Evolutionary conservation across 1,284 basidiomycete genomes (phyloP).

Genomic region (Polyporus tsugae): DNA sequence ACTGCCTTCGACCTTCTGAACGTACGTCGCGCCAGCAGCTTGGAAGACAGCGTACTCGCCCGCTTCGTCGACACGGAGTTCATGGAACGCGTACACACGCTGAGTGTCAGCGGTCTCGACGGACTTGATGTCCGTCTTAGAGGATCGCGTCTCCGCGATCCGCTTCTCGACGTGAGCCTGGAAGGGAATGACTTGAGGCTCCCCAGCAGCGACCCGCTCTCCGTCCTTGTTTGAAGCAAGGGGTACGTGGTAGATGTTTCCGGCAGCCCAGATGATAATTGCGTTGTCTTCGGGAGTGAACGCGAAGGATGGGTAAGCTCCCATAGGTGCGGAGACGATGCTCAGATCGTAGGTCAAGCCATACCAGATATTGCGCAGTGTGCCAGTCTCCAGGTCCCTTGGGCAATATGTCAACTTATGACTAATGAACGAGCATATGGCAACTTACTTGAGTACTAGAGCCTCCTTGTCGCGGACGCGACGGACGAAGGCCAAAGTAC

Average conservation of each 20-base stretch:
- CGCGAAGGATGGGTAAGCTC: constrained; percentile 77
- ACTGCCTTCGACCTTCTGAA: constrained; percentile 50
- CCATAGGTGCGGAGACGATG: constrained; percentile 73
- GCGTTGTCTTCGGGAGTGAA: constrained; percentile 69
- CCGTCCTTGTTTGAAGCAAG: constrained; percentile 55
- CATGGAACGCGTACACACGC: constrained; percentile 65
- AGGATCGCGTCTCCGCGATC: constrained; percentile 64
- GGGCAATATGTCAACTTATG: constrained; percentile 2
- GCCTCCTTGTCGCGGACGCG: constrained; percentile 77
- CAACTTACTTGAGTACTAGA: constrained; percentile 68
- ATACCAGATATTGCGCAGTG: constrained; percentile 70
- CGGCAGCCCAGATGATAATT: constrained; percentile 76
- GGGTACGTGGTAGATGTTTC: constrained; percentile 70
- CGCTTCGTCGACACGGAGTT: constrained; percentile 60
- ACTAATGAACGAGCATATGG: constrained; percentile 2
- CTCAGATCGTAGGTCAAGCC: constrained; percentile 72
- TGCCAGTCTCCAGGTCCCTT: constrained; percentile 73
- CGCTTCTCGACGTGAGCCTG: constrained; percentile 67
- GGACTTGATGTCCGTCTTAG: constrained; percentile 54
- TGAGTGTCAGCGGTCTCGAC: constrained; percentile 63
- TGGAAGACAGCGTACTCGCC: constrained; percentile 64
- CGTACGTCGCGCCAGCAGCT: constrained; percentile 60
- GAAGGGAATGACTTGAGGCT: constrained; percentile 63
- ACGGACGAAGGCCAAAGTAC: constrained; percentile 76
- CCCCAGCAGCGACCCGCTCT: constrained; percentile 54